phyloP scores from a whole-genome alignment of 139 green algal genomes.

The Micractinium conductrix region DNA sequence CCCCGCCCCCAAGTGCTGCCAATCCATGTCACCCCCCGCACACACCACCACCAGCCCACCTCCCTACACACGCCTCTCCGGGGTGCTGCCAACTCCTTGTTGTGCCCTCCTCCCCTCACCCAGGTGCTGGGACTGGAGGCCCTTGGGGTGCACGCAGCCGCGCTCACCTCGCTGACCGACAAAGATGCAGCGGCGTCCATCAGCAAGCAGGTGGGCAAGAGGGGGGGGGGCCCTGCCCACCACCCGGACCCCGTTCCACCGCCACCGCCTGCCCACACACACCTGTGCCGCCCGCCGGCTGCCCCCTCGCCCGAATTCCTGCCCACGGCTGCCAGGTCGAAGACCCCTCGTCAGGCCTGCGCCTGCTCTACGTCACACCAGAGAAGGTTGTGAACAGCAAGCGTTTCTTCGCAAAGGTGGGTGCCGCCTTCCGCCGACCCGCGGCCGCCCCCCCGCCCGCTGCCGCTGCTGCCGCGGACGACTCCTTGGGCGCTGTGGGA shows the following conservation, averaged over 20 bases:
- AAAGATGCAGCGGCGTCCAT: conserved; percentile 62
- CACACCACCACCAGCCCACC: too few species aligned
- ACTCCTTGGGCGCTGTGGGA: too few species aligned
- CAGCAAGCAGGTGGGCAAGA: conserved; percentile 35
- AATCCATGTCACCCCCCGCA: neutral
- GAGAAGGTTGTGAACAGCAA: conserved; percentile 53
- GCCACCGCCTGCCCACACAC: neutral
- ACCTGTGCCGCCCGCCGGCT: neutral
- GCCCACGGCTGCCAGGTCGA: conserved; percentile 23
- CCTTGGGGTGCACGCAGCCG: conserved; percentile 46
- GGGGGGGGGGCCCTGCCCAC: neutral
- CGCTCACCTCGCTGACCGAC: conserved; percentile 64
- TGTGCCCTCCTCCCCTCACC: neutral
- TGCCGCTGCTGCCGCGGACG: too few species aligned
- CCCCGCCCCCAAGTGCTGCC: neutral
- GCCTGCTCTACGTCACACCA: conserved; percentile 55
- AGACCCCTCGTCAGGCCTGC: conserved; percentile 3
- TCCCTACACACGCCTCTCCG: too few species aligned
- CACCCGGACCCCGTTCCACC: too few species aligned
- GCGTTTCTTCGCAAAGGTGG: conserved; percentile 50
- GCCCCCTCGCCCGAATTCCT: neutral
- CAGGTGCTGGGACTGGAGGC: conserved; percentile 51
- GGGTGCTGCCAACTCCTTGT: too few species aligned
- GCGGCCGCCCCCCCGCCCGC: too few species aligned
- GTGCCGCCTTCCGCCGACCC: neutral